These are phyloP conservation scores for Hyphopichia fennica DNA, from an alignment of 1,139 yeast genomes.

Conservation along the genomic window DNA sequence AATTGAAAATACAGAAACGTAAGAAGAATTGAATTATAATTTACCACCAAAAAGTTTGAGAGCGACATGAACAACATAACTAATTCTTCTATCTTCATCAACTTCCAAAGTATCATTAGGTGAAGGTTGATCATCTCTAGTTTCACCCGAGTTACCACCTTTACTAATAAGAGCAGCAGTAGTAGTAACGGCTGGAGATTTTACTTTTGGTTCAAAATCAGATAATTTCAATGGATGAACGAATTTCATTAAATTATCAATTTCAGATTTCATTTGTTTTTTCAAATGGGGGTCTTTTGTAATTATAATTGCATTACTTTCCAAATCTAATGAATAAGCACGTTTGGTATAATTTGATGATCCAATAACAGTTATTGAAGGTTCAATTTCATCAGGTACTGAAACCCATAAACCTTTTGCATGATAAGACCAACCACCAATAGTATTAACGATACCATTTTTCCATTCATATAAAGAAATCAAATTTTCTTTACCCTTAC, in stretches of 20 bases:
- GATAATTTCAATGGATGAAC: constrained; percentile 51
- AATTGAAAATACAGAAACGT: neutral
- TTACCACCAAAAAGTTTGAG: constrained; percentile 66
- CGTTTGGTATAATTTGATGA: constrained; percentile 92
- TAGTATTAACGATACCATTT: constrained; percentile 77
- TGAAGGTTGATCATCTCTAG: neutral
- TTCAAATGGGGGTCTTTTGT: constrained; percentile 68
- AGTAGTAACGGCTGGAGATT: neutral
- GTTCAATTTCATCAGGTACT: constrained; percentile 56
- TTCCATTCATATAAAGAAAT: constrained; percentile 81
- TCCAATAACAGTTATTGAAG: constrained; percentile 80
- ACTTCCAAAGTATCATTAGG: constrained; percentile 21
- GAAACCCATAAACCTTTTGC: constrained; percentile 96
- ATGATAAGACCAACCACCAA: constrained; percentile 94
- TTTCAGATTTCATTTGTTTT: constrained; percentile 57
- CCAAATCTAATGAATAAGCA: constrained; percentile 85
- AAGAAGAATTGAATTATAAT: constrained; percentile 20
- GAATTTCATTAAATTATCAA: constrained; percentile 57
- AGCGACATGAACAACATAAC: constrained; percentile 62
- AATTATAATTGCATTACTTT: constrained; percentile 76
- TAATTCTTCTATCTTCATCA: constrained; percentile 59
- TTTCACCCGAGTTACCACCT: constrained; percentile 1
- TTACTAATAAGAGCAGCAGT: neutral
- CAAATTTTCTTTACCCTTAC: constrained; percentile 41
- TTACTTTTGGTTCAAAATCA: constrained; percentile 53